phyloP scores from a whole-genome alignment of 768 basidiomycete genomes.

The Tulasnella sp. region DNA sequence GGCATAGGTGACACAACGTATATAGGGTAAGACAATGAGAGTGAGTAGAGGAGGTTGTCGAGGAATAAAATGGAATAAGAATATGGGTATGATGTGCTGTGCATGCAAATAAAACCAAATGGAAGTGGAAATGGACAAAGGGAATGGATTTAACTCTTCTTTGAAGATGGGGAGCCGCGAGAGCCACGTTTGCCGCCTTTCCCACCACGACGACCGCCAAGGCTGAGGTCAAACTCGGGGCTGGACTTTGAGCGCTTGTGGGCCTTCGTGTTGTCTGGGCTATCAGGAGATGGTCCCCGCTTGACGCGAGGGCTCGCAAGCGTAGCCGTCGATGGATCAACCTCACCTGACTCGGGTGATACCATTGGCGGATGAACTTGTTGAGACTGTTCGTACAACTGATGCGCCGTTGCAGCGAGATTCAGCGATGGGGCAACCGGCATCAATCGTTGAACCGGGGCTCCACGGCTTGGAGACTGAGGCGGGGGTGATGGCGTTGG shows the following conservation, averaged over 20 bases:
- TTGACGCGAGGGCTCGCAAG: background rate
- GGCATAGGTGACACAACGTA: background rate
- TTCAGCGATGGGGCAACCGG: background rate
- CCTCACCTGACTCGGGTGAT: background rate
- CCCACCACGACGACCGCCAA: too few species aligned
- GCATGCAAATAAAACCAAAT: too few species aligned
- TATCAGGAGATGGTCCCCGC: background rate
- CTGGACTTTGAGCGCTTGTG: slow-evolving; percentile 1
- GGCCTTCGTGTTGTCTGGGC: background rate
- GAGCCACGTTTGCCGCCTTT: too few species aligned
- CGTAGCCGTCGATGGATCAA: background rate
- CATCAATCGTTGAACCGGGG: background rate
- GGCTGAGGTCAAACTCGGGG: background rate
- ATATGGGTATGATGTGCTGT: background rate
- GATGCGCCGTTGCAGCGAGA: background rate
- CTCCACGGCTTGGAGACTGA: slow-evolving; percentile 7
- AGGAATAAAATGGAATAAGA: slow-evolving; percentile 6
- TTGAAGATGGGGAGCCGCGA: too few species aligned
- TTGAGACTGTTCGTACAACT: background rate
- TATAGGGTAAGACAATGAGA: background rate
- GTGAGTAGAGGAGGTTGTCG: background rate
- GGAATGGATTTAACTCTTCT: background rate
- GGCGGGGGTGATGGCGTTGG: background rate
- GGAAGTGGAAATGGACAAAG: background rate
- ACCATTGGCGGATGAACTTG: background rate